Percentiles rank a stretch among this genome's conserved stretches.
phyloP scores from a whole-genome alignment of 306 rosid genomes.

The Crataegus laevigata region DNA sequence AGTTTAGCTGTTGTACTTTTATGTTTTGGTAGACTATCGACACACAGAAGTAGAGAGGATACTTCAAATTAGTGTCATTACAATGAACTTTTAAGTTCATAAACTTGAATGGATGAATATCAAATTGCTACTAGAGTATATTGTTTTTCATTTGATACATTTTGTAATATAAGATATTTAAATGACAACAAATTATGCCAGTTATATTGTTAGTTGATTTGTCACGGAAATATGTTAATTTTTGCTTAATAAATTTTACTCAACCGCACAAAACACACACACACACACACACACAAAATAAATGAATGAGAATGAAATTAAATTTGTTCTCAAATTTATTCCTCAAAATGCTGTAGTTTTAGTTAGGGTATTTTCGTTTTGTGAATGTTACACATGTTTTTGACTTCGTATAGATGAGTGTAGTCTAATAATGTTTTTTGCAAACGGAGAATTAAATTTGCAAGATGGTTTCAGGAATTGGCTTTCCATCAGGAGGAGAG shows the following conservation, averaged over 20 bases:
- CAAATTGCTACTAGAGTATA: too few species aligned
- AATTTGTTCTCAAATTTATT: neutral
- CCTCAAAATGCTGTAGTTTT: neutral
- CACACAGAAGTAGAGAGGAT: neutral
- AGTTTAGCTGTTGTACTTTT: conserved; percentile 16
- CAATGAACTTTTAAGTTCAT: neutral
- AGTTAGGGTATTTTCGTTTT: neutral
- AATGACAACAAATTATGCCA: neutral
- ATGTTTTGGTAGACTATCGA: neutral
- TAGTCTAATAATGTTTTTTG: neutral
- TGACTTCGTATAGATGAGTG: neutral
- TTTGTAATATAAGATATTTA: neutral
- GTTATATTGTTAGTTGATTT: neutral
- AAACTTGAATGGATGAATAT: too few species aligned
- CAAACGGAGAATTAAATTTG: conserved; percentile 16
- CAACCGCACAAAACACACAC: too few species aligned
- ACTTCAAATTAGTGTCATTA: neutral
- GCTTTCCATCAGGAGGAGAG: conserved; percentile 59
- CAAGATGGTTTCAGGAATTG: conserved; percentile 34
- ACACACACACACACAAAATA: too few species aligned
- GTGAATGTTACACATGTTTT: neutral
- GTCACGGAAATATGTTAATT: neutral
- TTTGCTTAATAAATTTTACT: neutral
- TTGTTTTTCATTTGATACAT: too few species aligned
- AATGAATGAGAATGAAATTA: neutral